Conservation (phyloP, 2,329 filamentous ascomycete species). For the Botrytis tulipae region DNA sequence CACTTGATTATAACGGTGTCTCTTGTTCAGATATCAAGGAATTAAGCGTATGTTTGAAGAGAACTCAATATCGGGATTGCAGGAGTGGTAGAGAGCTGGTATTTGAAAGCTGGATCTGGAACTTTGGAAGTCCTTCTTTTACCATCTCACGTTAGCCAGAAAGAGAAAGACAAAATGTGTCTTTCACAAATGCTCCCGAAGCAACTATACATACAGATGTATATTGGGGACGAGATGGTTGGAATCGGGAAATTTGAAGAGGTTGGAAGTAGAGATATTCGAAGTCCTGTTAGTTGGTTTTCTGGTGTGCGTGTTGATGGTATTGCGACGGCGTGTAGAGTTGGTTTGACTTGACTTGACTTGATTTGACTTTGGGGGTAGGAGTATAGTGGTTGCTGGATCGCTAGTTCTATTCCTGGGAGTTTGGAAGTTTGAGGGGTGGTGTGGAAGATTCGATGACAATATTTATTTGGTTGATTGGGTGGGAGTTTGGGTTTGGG, state of each 20-base stretch:
- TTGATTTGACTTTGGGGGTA: too few relatives aligned
- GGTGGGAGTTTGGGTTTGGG: background rate
- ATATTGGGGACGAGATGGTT: too few relatives aligned
- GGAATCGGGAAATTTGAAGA: too few relatives aligned
- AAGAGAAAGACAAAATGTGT: accelerated
- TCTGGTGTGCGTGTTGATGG: background rate
- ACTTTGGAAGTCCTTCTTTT: background rate
- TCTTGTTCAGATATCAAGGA: background rate
- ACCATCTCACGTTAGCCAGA: accelerated
- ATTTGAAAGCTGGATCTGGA: background rate
- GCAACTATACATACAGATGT: too few relatives aligned
- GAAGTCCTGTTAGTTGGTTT: background rate
- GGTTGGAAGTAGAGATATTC: too few relatives aligned
- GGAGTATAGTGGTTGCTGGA: too few relatives aligned
- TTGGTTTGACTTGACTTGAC: background rate
- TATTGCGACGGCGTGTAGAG: too few relatives aligned
- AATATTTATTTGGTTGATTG: background rate
- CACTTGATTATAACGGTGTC: background rate
- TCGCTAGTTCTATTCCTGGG: too few relatives aligned
- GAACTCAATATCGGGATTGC: background rate
- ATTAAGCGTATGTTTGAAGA: background rate
- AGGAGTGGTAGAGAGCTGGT: background rate
- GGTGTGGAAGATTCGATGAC: background rate
- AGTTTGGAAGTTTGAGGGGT: background rate
- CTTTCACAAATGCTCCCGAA: too few relatives aligned